A percentile compares a stretch with the other conserved stretches of the same genome.
Evolutionary conservation across 1,284 basidiomycete species (phyloP).

Genomic region (Cryptococcus sp.): DNA sequence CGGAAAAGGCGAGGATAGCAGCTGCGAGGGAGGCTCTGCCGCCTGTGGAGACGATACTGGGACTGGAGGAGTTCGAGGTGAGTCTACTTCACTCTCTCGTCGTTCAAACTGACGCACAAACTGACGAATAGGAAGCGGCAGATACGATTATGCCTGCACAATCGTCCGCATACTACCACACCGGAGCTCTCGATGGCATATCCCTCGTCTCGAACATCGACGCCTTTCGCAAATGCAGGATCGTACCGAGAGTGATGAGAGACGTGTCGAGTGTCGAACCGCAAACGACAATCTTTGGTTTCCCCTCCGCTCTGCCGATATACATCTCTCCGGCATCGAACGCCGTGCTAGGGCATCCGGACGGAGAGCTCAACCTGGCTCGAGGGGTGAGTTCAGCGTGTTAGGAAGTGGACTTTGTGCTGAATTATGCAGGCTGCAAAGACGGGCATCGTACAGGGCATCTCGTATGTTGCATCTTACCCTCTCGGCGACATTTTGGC

Average conservation of each 20-base stretch:
- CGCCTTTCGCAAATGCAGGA: slow-evolving; percentile 50
- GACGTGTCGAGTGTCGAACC: slow-evolving; percentile 33
- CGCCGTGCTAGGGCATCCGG: slow-evolving; percentile 50
- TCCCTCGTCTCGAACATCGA: slow-evolving; percentile 48
- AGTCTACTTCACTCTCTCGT: not conserved
- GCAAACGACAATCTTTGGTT: slow-evolving; percentile 40
- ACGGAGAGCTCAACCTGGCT: slow-evolving; percentile 50
- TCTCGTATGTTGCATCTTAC: slow-evolving; percentile 38
- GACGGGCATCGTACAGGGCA: slow-evolving; percentile 39
- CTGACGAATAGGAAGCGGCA: not conserved
- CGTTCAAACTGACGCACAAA: not conserved
- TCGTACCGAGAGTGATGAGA: slow-evolving; percentile 49
- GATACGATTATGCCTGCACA: not conserved
- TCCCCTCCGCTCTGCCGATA: slow-evolving; percentile 34
- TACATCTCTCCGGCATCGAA: slow-evolving; percentile 50
- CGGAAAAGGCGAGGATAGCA: slow-evolving; percentile 14
- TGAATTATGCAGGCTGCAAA: slow-evolving; percentile 27
- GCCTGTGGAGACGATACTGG: slow-evolving; percentile 26
- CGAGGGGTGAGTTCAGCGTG: slow-evolving; percentile 24
- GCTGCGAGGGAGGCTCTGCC: slow-evolving; percentile 19
- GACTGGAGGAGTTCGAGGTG: slow-evolving; percentile 28
- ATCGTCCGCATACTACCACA: slow-evolving; percentile 23
- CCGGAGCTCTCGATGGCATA: slow-evolving; percentile 44
- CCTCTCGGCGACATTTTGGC: slow-evolving; percentile 26
- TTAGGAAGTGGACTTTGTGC: not conserved